Percentiles rank a stretch among this genome's conserved stretches.
Conservation (phyloP, 1,284 basidiomycete species). For the Trametes pubescens region DNA sequence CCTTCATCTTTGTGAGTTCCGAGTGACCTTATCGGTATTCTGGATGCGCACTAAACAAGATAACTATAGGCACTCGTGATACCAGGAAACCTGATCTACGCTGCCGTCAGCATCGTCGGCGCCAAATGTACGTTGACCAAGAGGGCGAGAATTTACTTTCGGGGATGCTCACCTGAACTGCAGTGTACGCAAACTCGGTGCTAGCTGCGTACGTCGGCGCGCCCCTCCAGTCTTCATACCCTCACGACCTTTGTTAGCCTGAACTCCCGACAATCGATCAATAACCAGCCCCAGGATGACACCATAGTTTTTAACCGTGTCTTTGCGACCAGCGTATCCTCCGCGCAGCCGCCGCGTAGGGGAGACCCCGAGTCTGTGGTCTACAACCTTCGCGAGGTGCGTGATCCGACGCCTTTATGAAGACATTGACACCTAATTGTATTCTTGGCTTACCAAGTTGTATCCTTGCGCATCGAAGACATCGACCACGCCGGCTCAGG, state of each 20-base stretch:
- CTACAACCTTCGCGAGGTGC: neutral
- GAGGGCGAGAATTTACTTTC: neutral
- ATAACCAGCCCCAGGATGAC: conserved; percentile 3
- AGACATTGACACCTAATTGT: neutral
- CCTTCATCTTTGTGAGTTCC: neutral
- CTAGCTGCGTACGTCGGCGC: neutral
- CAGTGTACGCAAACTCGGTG: neutral
- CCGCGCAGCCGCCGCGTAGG: neutral
- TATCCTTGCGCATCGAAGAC: too few species aligned
- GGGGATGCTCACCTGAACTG: neutral
- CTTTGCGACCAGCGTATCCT: neutral
- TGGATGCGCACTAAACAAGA: neutral
- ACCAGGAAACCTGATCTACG: neutral
- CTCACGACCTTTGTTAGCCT: conserved; percentile 4
- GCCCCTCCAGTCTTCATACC: too few species aligned
- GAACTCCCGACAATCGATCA: conserved; percentile 20
- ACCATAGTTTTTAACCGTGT: neutral
- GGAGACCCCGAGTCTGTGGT: neutral
- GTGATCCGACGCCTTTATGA: too few species aligned
- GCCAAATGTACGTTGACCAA: neutral
- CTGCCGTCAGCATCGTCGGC: neutral
- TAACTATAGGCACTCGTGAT: neutral
- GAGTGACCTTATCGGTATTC: neutral
- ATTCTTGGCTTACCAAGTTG: too few species aligned
- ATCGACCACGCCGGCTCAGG: too few species aligned